Evolutionary conservation across 768 basidiomycete species (phyloP), one percentile per base, ranked within the genome.

Genomic region (Pulveroboletus ravenelii): DNA sequence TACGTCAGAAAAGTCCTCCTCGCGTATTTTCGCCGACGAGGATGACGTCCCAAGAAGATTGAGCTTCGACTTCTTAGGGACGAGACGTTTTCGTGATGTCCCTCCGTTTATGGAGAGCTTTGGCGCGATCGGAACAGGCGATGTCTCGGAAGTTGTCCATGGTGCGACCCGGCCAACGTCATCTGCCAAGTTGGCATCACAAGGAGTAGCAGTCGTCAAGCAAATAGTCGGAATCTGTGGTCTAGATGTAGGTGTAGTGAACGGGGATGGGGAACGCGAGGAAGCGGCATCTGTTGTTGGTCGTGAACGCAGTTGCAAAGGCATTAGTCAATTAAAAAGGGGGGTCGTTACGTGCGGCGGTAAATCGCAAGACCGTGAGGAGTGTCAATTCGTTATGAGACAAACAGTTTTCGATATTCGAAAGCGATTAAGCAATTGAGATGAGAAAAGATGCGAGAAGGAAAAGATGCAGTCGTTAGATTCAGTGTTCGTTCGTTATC

Each of bases 61-160:
- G 3, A 88, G 75, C 59, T 81, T 88, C 1, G 81, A 82, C 61
- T 86, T 87, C 70, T 86, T 89, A 14, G 84, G 87, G 10, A 87
- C 82, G 51, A 89, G 77, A 17, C 77, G 76, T 50, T 72, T 77
- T 30, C 72, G 71, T 1, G 73, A 57, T 7, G 50, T 48, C 25
- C 63, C 52, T 23, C 52, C 52, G 18, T 29, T 53, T 4, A 51
- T 35, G 14, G 51, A 23, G n/a, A 30, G 35, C 45, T 70, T 65
- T 0, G 70, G 64, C 6, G 76, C 67, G 20, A 52, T 63, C 32
- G 57, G 66, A 56, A 35, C n/a, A 31, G 55, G 45, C 2, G 57
- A 50, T 2, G 52, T 20, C 1, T 52, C 51, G 31, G 53, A 49
- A 13, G 51, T 20, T 5, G n/a, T 41, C 68, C 68, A 61, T 37